Conservation (phyloP, 257 asterid species). For the Orobanche coerulescens region DNA sequence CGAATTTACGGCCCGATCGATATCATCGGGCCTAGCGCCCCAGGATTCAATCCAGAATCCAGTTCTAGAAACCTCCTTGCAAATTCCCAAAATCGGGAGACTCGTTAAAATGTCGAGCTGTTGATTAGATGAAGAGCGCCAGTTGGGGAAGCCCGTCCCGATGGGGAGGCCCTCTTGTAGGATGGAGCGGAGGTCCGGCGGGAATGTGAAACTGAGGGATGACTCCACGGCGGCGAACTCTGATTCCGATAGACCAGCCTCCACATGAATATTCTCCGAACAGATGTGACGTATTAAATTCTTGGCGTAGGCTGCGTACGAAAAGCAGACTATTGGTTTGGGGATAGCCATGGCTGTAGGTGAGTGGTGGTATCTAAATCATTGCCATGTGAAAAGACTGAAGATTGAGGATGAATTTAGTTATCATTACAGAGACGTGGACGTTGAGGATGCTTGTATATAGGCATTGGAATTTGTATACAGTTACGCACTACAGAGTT, state of each 20-base stretch:
- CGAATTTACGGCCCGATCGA: constrained; percentile 36
- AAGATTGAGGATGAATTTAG: constrained; percentile 2
- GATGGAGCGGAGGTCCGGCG: constrained; percentile 81
- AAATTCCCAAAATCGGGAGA: constrained; percentile 46
- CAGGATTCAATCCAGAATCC: constrained; percentile 53
- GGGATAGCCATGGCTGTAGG: constrained; percentile 22
- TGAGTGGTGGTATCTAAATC: background rate
- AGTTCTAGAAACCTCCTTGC: constrained; percentile 41
- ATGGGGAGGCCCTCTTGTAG: constrained; percentile 84
- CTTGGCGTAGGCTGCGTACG: constrained; percentile 89
- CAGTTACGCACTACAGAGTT: background rate
- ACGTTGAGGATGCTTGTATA: background rate
- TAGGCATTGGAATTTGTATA: constrained; percentile 1
- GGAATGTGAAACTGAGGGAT: constrained; percentile 40
- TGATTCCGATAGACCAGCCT: constrained; percentile 53
- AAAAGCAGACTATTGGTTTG: constrained; percentile 56
- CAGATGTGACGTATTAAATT: constrained; percentile 42
- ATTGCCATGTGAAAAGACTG: constrained; percentile 31
- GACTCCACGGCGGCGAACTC: constrained; percentile 62
- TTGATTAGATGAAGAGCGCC: constrained; percentile 74
- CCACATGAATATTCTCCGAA: constrained; percentile 52
- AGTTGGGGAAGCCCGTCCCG: constrained; percentile 79
- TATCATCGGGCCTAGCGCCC: constrained; percentile 54
- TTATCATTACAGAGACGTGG: background rate
- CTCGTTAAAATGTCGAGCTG: constrained; percentile 44